Evolutionary conservation across 352 stramenopile species (phyloP), one percentile per base, ranked within the genome.

Genomic region (Thalassiosira mediterranea): DNA sequence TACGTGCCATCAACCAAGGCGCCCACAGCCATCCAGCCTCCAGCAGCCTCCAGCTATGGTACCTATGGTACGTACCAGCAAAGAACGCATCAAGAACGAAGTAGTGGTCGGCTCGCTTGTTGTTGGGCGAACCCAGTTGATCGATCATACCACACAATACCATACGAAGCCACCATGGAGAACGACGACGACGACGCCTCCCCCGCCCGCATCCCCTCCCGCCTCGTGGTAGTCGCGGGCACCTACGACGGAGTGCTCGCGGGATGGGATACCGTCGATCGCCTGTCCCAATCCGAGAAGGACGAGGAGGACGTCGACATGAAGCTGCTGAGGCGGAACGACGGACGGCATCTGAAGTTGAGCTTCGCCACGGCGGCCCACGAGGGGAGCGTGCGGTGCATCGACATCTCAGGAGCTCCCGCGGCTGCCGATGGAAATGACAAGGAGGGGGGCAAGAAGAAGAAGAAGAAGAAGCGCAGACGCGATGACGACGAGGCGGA

Each of bases 221-320:
- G 78, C 44, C 59, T 90, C 0, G 67, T 86, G 2, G 75, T 92
- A 11, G 69, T 80, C 31, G 83, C 72, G 0, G 86, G 86, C 44
- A 91, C 86, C 2, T 91, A 91, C 70, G 86, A 92, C 78, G 86
- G 86, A 15, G 86, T 92, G 11, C 61, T 92, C 15, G 86, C 81
- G 10, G 86, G 86, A 32, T 92, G 83, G 83, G 86, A 92, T 23
- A 69, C 59, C 42, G 53, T 66, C 4, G 60, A 68, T 40, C 67
- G 67, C 29, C 1, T 28, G 21, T 28, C 19, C 42, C n/a, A n/a
- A n/a, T n/a, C n/a, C n/a, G 37, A 44, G 8, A 13, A 76, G 42
- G 56, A 78, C 25, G 38, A 44, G 3, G 42, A 82, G 29, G 44
- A 76, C 19, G 32, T 66, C 13, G 72, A 76, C 29, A 10, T 53